phyloP scores from a whole-genome alignment of 306 rosid species.

The Rosa rugosa region DNA sequence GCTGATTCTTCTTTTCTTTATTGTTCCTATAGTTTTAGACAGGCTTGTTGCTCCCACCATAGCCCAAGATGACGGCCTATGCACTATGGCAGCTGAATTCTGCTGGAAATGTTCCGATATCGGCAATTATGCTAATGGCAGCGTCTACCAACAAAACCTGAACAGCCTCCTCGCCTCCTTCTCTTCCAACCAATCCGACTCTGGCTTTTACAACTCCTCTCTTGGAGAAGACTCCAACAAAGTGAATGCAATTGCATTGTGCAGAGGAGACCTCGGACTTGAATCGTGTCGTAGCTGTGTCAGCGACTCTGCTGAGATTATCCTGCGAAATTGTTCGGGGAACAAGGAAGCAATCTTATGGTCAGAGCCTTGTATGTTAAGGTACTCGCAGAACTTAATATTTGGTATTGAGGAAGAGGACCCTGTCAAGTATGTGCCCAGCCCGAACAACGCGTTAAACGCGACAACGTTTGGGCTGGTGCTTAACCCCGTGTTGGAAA shows the following conservation, averaged over 20 bases:
- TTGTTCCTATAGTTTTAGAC: background rate
- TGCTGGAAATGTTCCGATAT: background rate
- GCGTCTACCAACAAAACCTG: background rate
- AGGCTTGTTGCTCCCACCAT: background rate
- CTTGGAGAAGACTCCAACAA: background rate
- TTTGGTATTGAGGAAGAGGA: background rate
- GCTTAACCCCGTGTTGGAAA: background rate
- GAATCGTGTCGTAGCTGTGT: background rate
- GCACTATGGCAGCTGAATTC: background rate
- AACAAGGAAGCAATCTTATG: conserved; percentile 6
- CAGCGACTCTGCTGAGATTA: background rate
- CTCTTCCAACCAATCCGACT: background rate
- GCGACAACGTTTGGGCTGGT: background rate
- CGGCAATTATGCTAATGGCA: background rate
- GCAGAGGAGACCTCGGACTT: conserved; percentile 20
- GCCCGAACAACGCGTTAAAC: background rate
- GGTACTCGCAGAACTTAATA: conserved; percentile 12
- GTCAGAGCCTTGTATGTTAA: background rate
- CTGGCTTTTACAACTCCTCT: conserved; percentile 13
- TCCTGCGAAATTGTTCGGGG: background rate
- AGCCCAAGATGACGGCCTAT: background rate
- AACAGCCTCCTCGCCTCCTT: background rate
- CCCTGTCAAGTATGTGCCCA: background rate
- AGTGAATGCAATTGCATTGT: conserved; percentile 22
- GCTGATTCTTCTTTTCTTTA: background rate